Evolutionary conservation across 805 yeast species (phyloP), one percentile per base, ranked within the genome.

Genomic region (Wickerhamomyces chaumierensis): DNA sequence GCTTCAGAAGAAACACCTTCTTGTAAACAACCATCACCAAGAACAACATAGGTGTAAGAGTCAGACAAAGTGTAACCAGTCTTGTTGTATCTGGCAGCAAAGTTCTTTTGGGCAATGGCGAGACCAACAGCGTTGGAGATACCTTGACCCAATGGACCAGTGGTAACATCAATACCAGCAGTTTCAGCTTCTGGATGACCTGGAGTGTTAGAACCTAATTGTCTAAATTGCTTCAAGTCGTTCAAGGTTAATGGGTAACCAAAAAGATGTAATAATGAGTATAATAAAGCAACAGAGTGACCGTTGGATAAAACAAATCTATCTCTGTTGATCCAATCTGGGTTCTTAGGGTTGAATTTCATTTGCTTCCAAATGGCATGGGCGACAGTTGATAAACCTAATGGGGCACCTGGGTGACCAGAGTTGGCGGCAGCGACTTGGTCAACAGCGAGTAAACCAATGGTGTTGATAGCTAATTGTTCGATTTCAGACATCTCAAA

Each of bases 101-200:
- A 67, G 65, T 86, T 88, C 50, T 79, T 77, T 68, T 86, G 94
- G 44, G 96, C 98, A 56, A 90, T 75, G 41, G 98, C 97, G 50
- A 90, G 61, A 69, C 98, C 98, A 54, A 90, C 94, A 40, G 96
- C 96, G 62, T 86, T 88, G 54, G 81, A 72, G 54, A 90, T 75
- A 80, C 98, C 98, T 69, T 90, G 98, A 62, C 98, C 98, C 56
- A 90, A 76, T 42, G 98, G 97, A 63, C 98, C 98, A 45, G 97
- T 90, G 62, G 97, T 87, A 56, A 88, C 95, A 63, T 90, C 98
- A 43, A 87, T 77, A 61, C 97, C 97, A 38, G 92, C 87, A 44
- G 82, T 73, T 57, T 83, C 94, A 45, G 67, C 74, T 70, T 90
- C 98, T 41, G 98, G 98, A 69, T 90, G 98, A 52, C 98, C 98